phyloP scores from a whole-genome alignment of 2,329 filamentous ascomycete genomes.

The Tolypocladium paradoxum region DNA sequence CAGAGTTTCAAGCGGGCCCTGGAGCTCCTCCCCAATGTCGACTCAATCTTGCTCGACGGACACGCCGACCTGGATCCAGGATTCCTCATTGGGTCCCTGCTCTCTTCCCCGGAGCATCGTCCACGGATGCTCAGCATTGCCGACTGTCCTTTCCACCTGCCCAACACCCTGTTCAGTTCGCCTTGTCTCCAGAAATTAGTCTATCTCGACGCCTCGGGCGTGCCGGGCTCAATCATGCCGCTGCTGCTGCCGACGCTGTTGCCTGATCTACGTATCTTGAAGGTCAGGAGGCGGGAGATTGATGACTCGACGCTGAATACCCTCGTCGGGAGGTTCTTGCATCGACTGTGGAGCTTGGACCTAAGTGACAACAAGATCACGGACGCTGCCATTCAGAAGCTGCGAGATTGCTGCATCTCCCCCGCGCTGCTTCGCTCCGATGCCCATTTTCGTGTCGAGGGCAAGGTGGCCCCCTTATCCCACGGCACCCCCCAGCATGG shows the following conservation, averaged over 20 bases:
- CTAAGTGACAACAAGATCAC: slow-evolving; percentile 40
- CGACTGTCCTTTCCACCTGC: slow-evolving; percentile 27
- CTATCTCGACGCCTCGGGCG: slow-evolving; percentile 41
- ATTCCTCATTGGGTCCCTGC: slow-evolving; percentile 17
- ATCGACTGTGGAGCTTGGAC: slow-evolving; percentile 47
- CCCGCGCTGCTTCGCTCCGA: slow-evolving; percentile 20
- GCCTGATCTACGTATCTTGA: slow-evolving; percentile 40
- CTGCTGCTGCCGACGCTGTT: slow-evolving; percentile 25
- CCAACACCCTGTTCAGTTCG: slow-evolving; percentile 26
- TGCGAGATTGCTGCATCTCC: slow-evolving; percentile 21
- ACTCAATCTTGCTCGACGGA: slow-evolving; percentile 37
- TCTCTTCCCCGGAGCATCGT: slow-evolving; percentile 1
- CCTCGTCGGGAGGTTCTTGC: slow-evolving; percentile 19
- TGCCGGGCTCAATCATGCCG: slow-evolving; percentile 32
- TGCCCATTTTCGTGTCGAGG: slow-evolving; percentile 34
- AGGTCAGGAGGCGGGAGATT: slow-evolving; percentile 35
- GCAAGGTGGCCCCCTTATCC: slow-evolving; percentile 22
- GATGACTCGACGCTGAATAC: slow-evolving; percentile 25
- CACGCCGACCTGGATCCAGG: slow-evolving; percentile 33
- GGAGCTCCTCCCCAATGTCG: slow-evolving; percentile 30
- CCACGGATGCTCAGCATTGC: slow-evolving; percentile 34
- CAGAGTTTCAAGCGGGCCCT: slow-evolving; percentile 28
- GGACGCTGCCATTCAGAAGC: slow-evolving; percentile 27
- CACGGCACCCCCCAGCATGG: slow-evolving; percentile 25
- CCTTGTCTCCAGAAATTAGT: slow-evolving; percentile 28